Evolutionary conservation across 306 rosid species (phyloP).

Genomic region (Cucurbita pepo): DNA sequence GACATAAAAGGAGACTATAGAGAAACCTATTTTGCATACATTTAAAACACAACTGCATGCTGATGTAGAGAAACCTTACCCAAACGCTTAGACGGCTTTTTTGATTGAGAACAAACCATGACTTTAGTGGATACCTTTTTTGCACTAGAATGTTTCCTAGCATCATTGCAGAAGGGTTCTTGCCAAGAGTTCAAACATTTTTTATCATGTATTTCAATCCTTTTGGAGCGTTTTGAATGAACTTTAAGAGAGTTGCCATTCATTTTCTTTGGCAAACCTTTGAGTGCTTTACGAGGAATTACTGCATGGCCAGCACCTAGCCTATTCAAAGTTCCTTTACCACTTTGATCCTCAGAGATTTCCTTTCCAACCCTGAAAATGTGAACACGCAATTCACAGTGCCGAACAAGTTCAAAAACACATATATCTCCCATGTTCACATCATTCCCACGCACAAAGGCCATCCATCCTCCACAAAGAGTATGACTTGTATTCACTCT

Average conservation of each 20-base stretch:
- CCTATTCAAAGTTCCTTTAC: slow-evolving; percentile 22
- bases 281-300: slow-evolving; percentile 24
- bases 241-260: slow-evolving; percentile 30
- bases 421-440: slow-evolving; percentile 72
- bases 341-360: slow-evolving; percentile 38
- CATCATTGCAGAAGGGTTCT: slow-evolving; percentile 36
- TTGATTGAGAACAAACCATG: slow-evolving; percentile 37
- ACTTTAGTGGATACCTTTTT: slow-evolving; percentile 35
- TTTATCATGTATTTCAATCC: slow-evolving; percentile 34
- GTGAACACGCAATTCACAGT: slow-evolving; percentile 66
- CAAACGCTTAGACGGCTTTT: slow-evolving; percentile 37
- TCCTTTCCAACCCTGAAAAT: slow-evolving; percentile 43
- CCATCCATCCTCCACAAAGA: slow-evolving; percentile 97
- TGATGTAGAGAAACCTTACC: slow-evolving; percentile 32
- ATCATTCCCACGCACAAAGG: slow-evolving; percentile 76
- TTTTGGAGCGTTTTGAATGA: slow-evolving; percentile 29
- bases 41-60: neutral
- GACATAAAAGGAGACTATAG: neutral
- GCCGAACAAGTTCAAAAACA: slow-evolving; percentile 64
- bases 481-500: slow-evolving; percentile 89
- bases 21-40: neutral
- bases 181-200: slow-evolving; percentile 29
- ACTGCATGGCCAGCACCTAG: slow-evolving; percentile 26
- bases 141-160: slow-evolving; percentile 37
- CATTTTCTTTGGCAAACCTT: slow-evolving; percentile 29